These are phyloP conservation scores for Euphrasia confusa DNA, from an alignment of 257 asterid species.

Conservation along the genomic window DNA sequence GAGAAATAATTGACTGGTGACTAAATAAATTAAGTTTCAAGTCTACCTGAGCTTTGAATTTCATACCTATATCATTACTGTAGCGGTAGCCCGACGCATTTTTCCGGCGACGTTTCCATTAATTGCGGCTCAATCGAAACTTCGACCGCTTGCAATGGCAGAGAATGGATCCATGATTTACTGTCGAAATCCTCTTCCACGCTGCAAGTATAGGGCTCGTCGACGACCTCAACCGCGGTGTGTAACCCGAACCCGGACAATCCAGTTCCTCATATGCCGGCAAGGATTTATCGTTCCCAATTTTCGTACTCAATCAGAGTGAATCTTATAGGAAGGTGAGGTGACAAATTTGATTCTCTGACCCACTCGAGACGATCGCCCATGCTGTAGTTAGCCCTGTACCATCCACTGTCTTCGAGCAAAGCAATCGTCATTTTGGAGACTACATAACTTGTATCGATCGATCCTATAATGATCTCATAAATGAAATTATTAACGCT, in stretches of 20 bases:
- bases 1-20: no score
- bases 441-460: constrained; percentile 89
- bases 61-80: no score
- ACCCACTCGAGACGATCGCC: constrained; percentile 94
- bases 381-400: constrained; percentile 84
- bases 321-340: constrained; percentile 59
- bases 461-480: constrained; percentile 98
- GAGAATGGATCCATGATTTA: constrained; percentile 43
- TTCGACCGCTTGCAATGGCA: no score
- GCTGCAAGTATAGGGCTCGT: constrained; percentile 34
- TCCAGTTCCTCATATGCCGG: constrained; percentile 25
- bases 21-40: no score
- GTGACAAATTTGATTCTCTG: constrained; percentile 88
- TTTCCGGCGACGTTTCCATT: no score
- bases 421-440: constrained; percentile 94
- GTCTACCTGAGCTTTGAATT: no score
- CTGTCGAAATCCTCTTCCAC: constrained; percentile 9
- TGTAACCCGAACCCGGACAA: constrained; percentile 14
- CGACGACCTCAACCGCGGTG: constrained; percentile 31
- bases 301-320: constrained; percentile 26
- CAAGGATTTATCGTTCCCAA: constrained; percentile 23
- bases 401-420: constrained; percentile 98
- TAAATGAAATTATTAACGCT: no score
- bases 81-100: no score
- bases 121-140: no score